A percentile compares a stretch with the other conserved stretches of the same genome.
These are phyloP conservation scores for Entophlyctis helioformis DNA, from an alignment of 192 early-diverging fungal species.

Conservation along the genomic window DNA sequence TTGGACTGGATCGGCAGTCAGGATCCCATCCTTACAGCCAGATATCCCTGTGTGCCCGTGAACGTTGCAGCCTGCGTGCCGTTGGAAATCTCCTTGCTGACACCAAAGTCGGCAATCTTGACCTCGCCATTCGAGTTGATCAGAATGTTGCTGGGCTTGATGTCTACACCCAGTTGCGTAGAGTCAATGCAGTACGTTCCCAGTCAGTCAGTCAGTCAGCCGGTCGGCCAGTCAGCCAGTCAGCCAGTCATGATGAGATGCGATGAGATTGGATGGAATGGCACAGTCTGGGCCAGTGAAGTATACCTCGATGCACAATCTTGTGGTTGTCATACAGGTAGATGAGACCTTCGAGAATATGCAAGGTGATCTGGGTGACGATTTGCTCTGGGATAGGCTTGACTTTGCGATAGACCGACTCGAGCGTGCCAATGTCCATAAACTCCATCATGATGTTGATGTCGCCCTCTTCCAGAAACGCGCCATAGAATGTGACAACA, in stretches of 20 bases:
- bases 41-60: slow-evolving; percentile 84
- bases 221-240: too few species aligned
- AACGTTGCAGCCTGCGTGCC: slow-evolving; percentile 34
- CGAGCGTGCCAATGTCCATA: slow-evolving; percentile 94
- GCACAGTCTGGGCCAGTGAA: too few species aligned
- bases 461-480: slow-evolving; percentile 77
- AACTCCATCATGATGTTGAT: slow-evolving; percentile 64
- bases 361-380: slow-evolving; percentile 58
- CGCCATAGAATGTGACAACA: slow-evolving; percentile 98
- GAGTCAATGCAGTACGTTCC: background rate
- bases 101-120: slow-evolving; percentile 95
- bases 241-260: too few species aligned
- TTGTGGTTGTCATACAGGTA: slow-evolving; percentile 65
- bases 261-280: too few species aligned
- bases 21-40: slow-evolving; percentile 93
- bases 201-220: too few species aligned
- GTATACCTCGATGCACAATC: slow-evolving; percentile 69
- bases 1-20: slow-evolving; percentile 33
- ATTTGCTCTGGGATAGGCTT: slow-evolving; percentile 63
- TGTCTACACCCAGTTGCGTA: slow-evolving; percentile 41
- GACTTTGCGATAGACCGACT: slow-evolving; percentile 65
- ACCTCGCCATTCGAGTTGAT: slow-evolving; percentile 77
- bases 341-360: slow-evolving; percentile 21
- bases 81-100: slow-evolving; percentile 65
- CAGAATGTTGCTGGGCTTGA: slow-evolving; percentile 92